phyloP scores from a whole-genome alignment of 2,329 filamentous ascomycete species.

The Coniochaeta ligniaria region DNA sequence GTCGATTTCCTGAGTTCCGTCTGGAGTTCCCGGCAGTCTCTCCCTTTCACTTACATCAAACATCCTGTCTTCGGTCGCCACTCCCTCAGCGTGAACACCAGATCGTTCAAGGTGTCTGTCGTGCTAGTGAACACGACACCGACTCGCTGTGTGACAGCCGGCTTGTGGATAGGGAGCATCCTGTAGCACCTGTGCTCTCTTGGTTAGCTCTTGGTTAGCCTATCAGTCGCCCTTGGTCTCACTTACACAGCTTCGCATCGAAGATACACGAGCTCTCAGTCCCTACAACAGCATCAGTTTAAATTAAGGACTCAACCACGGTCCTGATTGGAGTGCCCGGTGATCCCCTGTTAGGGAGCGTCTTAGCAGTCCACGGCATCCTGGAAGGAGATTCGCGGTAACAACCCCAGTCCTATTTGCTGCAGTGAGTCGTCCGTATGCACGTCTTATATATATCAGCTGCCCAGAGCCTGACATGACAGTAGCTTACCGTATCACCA shows the following conservation, averaged over 20 bases:
- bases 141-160: not conserved
- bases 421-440: conserved; percentile 2
- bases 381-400: not conserved
- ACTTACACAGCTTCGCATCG: not conserved
- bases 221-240: not conserved
- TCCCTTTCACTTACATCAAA: not conserved
- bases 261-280: not conserved
- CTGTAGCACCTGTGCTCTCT: not conserved
- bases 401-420: not conserved
- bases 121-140: not conserved
- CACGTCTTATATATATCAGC: conserved; percentile 2
- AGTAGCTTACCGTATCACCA: not conserved
- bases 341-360: not conserved
- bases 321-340: not conserved
- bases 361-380: not conserved
- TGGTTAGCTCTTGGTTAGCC: not conserved
- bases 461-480: not conserved
- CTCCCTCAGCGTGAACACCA: not conserved
- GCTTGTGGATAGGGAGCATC: not conserved
- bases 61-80: conserved; percentile 1
- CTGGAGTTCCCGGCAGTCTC: not conserved
- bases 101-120: not conserved
- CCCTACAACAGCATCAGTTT: not conserved
- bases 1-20: not conserved
- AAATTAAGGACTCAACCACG: not conserved